phyloP scores from a whole-genome alignment of 2,329 filamentous ascomycete species.

The Xylariaceae sp. region DNA sequence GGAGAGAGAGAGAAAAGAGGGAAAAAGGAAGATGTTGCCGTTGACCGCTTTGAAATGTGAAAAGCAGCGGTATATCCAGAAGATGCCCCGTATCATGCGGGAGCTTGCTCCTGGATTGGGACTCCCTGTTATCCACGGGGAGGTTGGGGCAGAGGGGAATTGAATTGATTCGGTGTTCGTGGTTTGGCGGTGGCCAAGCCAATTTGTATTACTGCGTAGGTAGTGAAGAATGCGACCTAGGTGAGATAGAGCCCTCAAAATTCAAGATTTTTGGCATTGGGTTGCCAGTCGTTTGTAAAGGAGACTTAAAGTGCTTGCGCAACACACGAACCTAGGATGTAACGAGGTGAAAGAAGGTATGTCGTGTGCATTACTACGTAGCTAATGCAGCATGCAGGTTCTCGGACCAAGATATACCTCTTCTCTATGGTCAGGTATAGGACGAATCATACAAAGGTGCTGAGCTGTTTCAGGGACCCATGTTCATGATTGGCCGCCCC shows the following conservation, averaged over 20 bases:
- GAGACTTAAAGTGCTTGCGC: neutral
- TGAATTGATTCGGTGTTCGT: slow-evolving; percentile 7
- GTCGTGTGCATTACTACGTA: slow-evolving; percentile 21
- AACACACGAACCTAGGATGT: slow-evolving; percentile 4
- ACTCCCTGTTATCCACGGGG: slow-evolving; percentile 17
- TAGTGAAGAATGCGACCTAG: slow-evolving; percentile 5
- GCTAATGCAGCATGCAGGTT: slow-evolving; percentile 22
- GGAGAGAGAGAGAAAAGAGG: too few relatives aligned
- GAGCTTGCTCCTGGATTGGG: slow-evolving; percentile 14
- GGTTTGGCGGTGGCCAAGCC: slow-evolving; percentile 26
- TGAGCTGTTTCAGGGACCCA: slow-evolving; percentile 25
- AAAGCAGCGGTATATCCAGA: slow-evolving; percentile 4
- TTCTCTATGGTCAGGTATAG: slow-evolving; percentile 3
- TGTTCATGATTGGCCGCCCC: slow-evolving; percentile 28
- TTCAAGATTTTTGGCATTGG: slow-evolving; percentile 5
- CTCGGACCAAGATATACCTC: slow-evolving; percentile 24
- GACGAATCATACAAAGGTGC: slow-evolving; percentile 6
- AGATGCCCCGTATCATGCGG: slow-evolving; percentile 21
- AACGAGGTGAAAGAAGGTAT: neutral
- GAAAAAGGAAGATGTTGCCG: slow-evolving; percentile 21
- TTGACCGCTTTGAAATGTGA: slow-evolving; percentile 24
- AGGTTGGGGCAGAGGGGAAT: slow-evolving; percentile 13
- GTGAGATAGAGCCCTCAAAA: neutral
- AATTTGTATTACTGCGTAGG: neutral
- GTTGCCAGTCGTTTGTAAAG: neutral